Conservation (phyloP, 1,139 yeast genomes). For the Pichia sp. region DNA sequence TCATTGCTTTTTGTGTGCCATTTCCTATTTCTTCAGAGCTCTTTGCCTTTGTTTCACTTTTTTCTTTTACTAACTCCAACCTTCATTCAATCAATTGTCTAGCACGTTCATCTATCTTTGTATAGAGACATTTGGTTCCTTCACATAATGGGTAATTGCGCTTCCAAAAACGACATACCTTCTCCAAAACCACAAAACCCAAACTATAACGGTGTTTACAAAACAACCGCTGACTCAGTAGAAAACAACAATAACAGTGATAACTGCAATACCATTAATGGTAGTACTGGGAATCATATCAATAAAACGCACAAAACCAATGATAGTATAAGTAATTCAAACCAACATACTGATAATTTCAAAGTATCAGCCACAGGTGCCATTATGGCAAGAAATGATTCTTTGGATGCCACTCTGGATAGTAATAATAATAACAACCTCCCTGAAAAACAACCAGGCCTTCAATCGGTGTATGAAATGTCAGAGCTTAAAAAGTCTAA, state of each 20-base stretch:
- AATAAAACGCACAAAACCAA: no score
- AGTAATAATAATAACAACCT: no score
- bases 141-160: not conserved
- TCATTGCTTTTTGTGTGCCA: not conserved
- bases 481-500: constrained; percentile 2
- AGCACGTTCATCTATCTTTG: no score
- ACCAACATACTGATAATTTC: not conserved
- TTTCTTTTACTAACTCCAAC: not conserved
- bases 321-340: not conserved
- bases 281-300: no score
- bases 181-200: not conserved
- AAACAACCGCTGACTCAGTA: no score
- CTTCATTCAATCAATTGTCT: not conserved
- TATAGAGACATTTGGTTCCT: not conserved
- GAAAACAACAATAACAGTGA: not conserved
- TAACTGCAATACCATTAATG: not conserved
- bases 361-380: not conserved
- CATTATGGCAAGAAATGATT: not conserved
- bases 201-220: not conserved
- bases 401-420: not conserved
- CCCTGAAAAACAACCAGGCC: no score
- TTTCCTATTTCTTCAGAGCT: not conserved
- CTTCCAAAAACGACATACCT: not conserved
- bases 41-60: not conserved
- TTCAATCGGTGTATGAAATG: not conserved